These are phyloP conservation scores for Phylloporus arenicola DNA, from an alignment of 768 basidiomycete genomes.

Conservation along the genomic window DNA sequence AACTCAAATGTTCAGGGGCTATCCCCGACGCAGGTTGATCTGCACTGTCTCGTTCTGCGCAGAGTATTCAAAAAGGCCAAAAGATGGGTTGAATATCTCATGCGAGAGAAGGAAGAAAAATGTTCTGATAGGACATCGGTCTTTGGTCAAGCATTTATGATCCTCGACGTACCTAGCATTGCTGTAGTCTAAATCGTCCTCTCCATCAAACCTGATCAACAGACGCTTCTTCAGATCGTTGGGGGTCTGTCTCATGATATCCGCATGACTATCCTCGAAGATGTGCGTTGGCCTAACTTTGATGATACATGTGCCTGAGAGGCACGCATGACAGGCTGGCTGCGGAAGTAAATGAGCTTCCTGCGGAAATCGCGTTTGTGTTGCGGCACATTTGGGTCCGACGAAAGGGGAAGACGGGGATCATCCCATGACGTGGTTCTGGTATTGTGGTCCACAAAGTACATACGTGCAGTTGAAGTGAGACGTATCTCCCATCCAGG, in stretches of 20 bases:
- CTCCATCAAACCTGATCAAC: conserved; percentile 99
- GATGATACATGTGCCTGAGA: conserved; percentile 95
- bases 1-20: conserved; percentile 98
- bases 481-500: conserved; percentile 99
- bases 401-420: conserved; percentile 87
- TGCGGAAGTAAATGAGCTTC: conserved; percentile 99
- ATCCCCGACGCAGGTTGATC: conserved; percentile 98
- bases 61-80: conserved; percentile 98
- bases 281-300: conserved; percentile 97
- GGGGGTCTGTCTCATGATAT: conserved; percentile 98
- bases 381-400: conserved; percentile 96
- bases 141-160: not conserved
- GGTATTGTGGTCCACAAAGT: conserved; percentile 99
- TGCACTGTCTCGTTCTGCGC: conserved; percentile 99
- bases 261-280: conserved; percentile 98
- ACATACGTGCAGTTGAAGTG: conserved; percentile 94
- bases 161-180: conserved; percentile 64
- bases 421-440: conserved; percentile 99
- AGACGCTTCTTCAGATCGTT: conserved; percentile 96
- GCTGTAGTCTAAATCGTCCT: conserved; percentile 99
- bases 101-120: conserved; percentile 99
- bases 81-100: conserved; percentile 99
- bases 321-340: conserved; percentile 97
- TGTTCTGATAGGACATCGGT: conserved; percentile 53
- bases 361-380: conserved; percentile 99